phyloP scores from a whole-genome alignment of 2,329 filamentous ascomycete species.

The Aspergillus sp. region DNA sequence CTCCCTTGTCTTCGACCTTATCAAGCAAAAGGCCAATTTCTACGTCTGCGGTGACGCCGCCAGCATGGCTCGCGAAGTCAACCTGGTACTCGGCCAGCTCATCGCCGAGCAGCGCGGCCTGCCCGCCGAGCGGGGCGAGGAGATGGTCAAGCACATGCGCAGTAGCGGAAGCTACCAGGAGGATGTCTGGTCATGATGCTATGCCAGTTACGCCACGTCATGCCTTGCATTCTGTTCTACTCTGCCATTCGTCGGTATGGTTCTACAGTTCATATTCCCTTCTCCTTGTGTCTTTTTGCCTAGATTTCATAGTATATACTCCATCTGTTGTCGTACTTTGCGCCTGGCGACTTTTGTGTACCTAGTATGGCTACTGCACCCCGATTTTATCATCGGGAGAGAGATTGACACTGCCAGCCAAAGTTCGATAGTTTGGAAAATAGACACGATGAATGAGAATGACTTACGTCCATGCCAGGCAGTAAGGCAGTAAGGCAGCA shows the following conservation, averaged over 20 bases:
- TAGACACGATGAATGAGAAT: too few species aligned
- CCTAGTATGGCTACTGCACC: too few species aligned
- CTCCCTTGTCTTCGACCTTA: constrained; percentile 75
- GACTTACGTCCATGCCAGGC: too few species aligned
- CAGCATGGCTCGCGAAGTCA: constrained; percentile 93
- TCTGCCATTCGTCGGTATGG: constrained; percentile 11
- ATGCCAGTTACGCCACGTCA: background rate
- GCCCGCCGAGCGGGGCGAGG: constrained; percentile 78
- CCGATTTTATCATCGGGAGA: too few species aligned
- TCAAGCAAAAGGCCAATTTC: constrained; percentile 79
- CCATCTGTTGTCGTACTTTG: constrained; percentile 9
- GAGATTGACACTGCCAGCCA: too few species aligned
- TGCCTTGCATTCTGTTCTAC: constrained; percentile 6
- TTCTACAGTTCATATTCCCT: constrained; percentile 6
- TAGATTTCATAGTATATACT: constrained; percentile 14
- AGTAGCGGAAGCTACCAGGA: constrained; percentile 93
- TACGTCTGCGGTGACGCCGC: constrained; percentile 98
- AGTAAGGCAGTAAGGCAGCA: too few species aligned
- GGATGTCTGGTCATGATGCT: constrained; percentile 54
- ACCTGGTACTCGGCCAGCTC: constrained; percentile 75
- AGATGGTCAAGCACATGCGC: constrained; percentile 95
- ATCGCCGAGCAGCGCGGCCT: constrained; percentile 75
- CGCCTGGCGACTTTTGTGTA: too few species aligned
- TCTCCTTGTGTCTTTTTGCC: background rate
- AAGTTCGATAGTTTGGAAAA: too few species aligned